These are phyloP conservation scores for Neurospora sp. DNA, from an alignment of 495 filamentous ascomycete species.

Conservation along the genomic window DNA sequence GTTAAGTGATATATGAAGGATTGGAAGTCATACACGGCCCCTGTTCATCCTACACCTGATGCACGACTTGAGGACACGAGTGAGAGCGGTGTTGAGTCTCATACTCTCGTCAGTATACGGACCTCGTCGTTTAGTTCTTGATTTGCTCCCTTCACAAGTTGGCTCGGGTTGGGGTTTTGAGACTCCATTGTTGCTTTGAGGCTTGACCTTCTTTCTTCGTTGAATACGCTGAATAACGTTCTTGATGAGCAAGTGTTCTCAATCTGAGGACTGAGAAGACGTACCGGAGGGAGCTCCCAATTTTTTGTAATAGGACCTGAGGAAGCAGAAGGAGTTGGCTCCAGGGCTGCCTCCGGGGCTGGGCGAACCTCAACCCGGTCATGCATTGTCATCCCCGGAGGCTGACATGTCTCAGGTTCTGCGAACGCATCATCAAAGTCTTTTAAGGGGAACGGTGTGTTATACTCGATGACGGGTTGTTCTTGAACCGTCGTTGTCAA, in stretches of 20 bases:
- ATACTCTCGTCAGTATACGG: slow-evolving; percentile 13
- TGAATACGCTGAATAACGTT: slow-evolving; percentile 7
- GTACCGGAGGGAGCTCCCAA: slow-evolving; percentile 12
- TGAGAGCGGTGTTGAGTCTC: slow-evolving; percentile 17
- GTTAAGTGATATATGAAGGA: not conserved
- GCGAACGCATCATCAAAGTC: not conserved
- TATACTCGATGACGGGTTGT: not conserved
- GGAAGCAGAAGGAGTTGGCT: not conserved
- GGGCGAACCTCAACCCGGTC: not conserved
- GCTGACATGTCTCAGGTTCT: not conserved
- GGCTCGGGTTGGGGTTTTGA: slow-evolving; percentile 8
- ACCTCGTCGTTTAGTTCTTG: slow-evolving; percentile 11
- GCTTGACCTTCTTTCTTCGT: slow-evolving; percentile 10
- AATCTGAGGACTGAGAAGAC: not conserved
- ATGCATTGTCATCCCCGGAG: not conserved
- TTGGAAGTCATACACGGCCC: slow-evolving; percentile 9
- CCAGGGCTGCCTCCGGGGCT: not conserved
- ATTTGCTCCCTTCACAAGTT: not conserved
- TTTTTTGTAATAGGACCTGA: slow-evolving; percentile 4
- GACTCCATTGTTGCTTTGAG: not conserved
- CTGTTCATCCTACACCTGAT: slow-evolving; percentile 20
- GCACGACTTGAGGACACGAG: slow-evolving; percentile 18
- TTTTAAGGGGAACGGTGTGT: not conserved
- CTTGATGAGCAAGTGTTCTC: not conserved
- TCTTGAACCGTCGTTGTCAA: not conserved